phyloP scores from a whole-genome alignment of 176 grass and related monocot genomes.

The Cymbopogon citratus region DNA sequence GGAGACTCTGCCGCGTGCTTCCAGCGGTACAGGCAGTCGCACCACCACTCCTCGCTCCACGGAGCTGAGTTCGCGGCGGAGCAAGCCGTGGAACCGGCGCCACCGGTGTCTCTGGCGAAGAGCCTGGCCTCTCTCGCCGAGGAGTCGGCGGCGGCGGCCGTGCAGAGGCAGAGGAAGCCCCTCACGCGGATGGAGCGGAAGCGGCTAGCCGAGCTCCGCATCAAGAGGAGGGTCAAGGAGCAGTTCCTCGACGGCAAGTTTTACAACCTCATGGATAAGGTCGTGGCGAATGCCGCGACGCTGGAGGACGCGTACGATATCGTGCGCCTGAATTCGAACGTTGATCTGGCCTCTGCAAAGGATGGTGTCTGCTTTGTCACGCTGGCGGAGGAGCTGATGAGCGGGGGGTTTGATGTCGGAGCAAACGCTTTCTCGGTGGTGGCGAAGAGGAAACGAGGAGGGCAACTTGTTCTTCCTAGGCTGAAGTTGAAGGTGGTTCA shows the following conservation, averaged over 20 bases:
- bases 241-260: constrained; percentile 67
- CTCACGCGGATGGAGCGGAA: constrained; percentile 59
- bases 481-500: constrained; percentile 76
- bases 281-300: constrained; percentile 48
- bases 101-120: constrained; percentile 65
- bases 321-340: constrained; percentile 56
- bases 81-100: not conserved
- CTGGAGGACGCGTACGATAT: constrained; percentile 80
- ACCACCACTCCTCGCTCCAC: constrained; percentile 46
- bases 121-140: constrained; percentile 69
- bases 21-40: constrained; percentile 18
- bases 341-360: constrained; percentile 38
- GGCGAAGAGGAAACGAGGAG: constrained; percentile 35
- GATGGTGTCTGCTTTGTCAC: constrained; percentile 49
- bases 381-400: constrained; percentile 53
- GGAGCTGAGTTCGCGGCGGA: constrained; percentile 35
- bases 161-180: constrained; percentile 36
- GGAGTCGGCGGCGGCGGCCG: constrained; percentile 30
- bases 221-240: constrained; percentile 78
- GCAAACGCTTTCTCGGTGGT: constrained; percentile 29
- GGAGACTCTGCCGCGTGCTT: not conserved
- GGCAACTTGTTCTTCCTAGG: constrained; percentile 64
- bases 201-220: constrained; percentile 63
- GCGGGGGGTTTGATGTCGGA: constrained; percentile 44
- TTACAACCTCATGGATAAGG: constrained; percentile 55